Base-by-base conservation (phyloP, 176 grass and related monocot genomes). In the Oryza rufipogon region DNA sequence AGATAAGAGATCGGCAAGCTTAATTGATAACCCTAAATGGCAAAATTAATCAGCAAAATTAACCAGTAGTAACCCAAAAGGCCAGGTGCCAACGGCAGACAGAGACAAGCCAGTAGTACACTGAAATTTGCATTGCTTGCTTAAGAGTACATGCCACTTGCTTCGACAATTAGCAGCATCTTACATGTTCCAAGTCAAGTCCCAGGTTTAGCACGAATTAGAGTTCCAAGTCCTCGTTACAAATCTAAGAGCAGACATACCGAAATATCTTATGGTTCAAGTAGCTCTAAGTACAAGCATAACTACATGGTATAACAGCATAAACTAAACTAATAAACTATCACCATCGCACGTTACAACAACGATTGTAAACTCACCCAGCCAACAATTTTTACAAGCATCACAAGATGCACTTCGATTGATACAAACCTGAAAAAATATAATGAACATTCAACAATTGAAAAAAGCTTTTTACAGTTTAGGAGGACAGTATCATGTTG, bases 111-210 rank as follows among this genome's bases (percentile, higher is more conserved):
- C 17, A 25, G 0, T 11, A 25, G 20, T 25, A 25, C n/a, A 46
- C 1, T 73, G 25, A 1, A 74, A 48, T 17, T 6, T 49, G 45
- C 23, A 70, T 83, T 74, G 26, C 25, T 74, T 26, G 12, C 33
- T 75, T 45, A 3, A 9, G 36, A 38, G 36, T 14, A 20, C 63
- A 66, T 2, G 8, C 9, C 71, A 19, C 64, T 76, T 45, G 14
- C 64, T 14, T 64, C 10, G 7, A 64, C 79, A 76, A 23, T 70
- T 70, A 77, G 51, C 41, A 17, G 38, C 65, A 77, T 30, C n/a
- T 28, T 33, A 41, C 48, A 66, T 87, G 51, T 33, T 25, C 5
- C 4, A n/a, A 79, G 75, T 3, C 52, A 56, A 56, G 52, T 20
- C 19, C 5, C 17, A 7, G 19, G 54, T 1, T 20, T 9, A 58